A percentile compares a stretch with the other conserved stretches of the same genome.
phyloP scores from a whole-genome alignment of 352 stramenopile genomes.

The Phytophthora capsici region DNA sequence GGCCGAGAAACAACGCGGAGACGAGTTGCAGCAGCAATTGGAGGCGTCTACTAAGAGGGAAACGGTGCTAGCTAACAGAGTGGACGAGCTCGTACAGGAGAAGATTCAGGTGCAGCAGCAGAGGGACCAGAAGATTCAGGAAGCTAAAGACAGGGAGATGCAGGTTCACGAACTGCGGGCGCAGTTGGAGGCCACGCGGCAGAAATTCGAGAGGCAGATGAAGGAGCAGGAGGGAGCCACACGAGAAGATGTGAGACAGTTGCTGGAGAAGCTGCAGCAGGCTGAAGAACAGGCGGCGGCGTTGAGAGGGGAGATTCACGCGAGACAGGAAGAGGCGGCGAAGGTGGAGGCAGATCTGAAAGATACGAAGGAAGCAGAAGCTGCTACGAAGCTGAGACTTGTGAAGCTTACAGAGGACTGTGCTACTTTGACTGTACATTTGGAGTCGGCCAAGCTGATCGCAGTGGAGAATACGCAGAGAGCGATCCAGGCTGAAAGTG shows the following conservation, averaged over 20 bases:
- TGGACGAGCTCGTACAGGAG: slow-evolving; percentile 31
- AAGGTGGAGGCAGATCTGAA: slow-evolving; percentile 48
- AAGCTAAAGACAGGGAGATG: slow-evolving; percentile 21
- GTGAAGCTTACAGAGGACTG: slow-evolving; percentile 70
- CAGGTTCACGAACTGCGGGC: slow-evolving; percentile 29
- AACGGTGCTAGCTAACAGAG: slow-evolving; percentile 12
- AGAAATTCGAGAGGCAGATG: slow-evolving; percentile 38
- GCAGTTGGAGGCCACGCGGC: slow-evolving; percentile 32
- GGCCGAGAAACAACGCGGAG: slow-evolving; percentile 17
- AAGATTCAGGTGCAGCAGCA: slow-evolving; percentile 50
- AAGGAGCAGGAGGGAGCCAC: slow-evolving; percentile 35
- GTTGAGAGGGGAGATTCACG: slow-evolving; percentile 60
- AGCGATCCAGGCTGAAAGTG: slow-evolving; percentile 44
- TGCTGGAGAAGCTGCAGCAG: slow-evolving; percentile 43
- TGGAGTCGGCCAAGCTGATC: slow-evolving; percentile 38
- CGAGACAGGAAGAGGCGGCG: slow-evolving; percentile 53
- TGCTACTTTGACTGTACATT: slow-evolving; percentile 56
- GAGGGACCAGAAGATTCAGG: slow-evolving; percentile 21
- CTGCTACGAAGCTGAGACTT: slow-evolving; percentile 53
- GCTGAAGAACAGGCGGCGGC: slow-evolving; percentile 47
- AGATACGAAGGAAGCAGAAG: slow-evolving; percentile 43
- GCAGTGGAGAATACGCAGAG: slow-evolving; percentile 47
- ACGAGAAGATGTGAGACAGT: slow-evolving; percentile 35
- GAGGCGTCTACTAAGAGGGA: slow-evolving; percentile 18
- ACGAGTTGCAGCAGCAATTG: slow-evolving; percentile 32